Percentiles rank a stretch among this genome's conserved stretches.
These are phyloP conservation scores for Candida boleticola DNA, from an alignment of 805 yeast genomes.

Conservation along the genomic window DNA sequence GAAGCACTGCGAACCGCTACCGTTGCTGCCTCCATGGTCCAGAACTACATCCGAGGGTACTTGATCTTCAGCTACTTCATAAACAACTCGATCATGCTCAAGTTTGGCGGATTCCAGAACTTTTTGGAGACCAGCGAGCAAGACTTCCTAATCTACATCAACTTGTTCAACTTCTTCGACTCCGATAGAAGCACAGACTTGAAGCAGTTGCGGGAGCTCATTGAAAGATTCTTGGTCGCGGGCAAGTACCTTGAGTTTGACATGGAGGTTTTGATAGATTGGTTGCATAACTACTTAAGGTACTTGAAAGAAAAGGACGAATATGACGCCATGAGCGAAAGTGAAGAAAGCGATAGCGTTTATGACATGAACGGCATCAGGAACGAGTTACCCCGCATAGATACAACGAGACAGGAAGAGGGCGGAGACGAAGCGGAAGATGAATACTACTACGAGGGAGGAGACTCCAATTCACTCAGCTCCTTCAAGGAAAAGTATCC, in stretches of 20 bases:
- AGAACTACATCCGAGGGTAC: constrained; percentile 33
- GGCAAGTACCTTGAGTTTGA: constrained; percentile 32
- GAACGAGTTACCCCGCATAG: not conserved
- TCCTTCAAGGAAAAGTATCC: constrained; percentile 2
- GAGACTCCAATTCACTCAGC: not conserved
- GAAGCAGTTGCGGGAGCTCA: not conserved
- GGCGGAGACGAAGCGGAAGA: not conserved
- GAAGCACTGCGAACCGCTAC: constrained; percentile 24
- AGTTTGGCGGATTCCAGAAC: constrained; percentile 40
- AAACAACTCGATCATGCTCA: constrained; percentile 40
- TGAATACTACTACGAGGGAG: not conserved
- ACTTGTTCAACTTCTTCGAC: constrained; percentile 40
- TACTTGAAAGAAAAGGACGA: constrained; percentile 31
- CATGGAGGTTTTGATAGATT: constrained; percentile 31
- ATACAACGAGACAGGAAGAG: not conserved
- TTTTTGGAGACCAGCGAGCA: constrained; percentile 34
- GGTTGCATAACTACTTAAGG: constrained; percentile 40
- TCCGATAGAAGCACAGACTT: constrained; percentile 13
- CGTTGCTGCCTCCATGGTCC: constrained; percentile 1
- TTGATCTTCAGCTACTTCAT: constrained; percentile 42
- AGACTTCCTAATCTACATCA: constrained; percentile 42
- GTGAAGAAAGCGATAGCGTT: not conserved
- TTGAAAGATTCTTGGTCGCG: constrained; percentile 23
- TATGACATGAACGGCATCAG: not conserved
- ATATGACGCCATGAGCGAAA: constrained; percentile 3